phyloP scores from a whole-genome alignment of 148 eudicot species.

The Rhododendron mucronatum region DNA sequence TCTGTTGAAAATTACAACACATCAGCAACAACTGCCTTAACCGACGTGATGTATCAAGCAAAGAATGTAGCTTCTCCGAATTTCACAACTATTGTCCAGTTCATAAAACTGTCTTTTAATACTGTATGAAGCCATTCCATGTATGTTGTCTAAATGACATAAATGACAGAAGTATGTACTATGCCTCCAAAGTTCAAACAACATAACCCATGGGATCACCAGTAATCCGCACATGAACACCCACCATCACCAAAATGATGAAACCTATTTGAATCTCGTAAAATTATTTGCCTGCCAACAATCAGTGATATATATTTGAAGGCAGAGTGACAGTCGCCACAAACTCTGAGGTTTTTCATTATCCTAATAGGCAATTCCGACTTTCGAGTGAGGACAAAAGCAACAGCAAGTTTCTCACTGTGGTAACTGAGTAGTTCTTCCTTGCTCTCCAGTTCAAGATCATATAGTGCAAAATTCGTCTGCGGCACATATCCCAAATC shows the following conservation, averaged over 20 bases:
- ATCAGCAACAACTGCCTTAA: not conserved
- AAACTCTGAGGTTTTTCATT: slow-evolving; percentile 54
- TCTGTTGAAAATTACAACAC: not conserved
- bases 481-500: slow-evolving; percentile 65
- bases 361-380: slow-evolving; percentile 64
- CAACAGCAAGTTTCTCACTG: slow-evolving; percentile 80
- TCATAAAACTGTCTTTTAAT: not conserved
- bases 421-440: slow-evolving; percentile 76
- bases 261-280: slow-evolving; percentile 42
- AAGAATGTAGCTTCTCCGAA: not conserved
- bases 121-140: not conserved
- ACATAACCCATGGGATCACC: slow-evolving; percentile 30
- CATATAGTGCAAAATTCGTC: slow-evolving; percentile 50
- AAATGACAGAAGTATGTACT: not conserved
- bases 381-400: slow-evolving; percentile 62
- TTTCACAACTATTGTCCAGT: not conserved
- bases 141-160: not conserved
- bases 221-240: slow-evolving; percentile 75
- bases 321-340: slow-evolving; percentile 48
- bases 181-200: not conserved
- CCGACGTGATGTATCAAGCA: not conserved
- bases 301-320: slow-evolving; percentile 56
- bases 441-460: slow-evolving; percentile 65
- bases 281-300: slow-evolving; percentile 50
- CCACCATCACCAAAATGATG: slow-evolving; percentile 10